A percentile compares a stretch with the other conserved stretches of the same genome.
phyloP scores from a whole-genome alignment of 441 rosid genomes.

The Pelargonium myrrhifolium region DNA sequence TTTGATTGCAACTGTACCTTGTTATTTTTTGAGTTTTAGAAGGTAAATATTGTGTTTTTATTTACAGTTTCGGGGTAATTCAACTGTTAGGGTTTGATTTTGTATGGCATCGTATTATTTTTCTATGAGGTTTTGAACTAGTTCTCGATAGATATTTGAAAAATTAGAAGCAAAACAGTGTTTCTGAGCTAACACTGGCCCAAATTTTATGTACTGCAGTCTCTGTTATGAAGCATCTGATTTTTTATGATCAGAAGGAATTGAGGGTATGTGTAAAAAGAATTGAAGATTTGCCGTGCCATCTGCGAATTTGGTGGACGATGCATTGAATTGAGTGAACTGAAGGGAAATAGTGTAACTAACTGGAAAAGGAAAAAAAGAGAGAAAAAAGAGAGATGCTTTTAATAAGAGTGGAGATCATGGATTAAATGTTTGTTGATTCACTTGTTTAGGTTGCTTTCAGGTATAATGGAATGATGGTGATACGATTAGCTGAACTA shows the following conservation, averaged over 20 bases:
- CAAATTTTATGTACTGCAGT: conserved; percentile 18
- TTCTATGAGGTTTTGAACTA: conserved; percentile 17
- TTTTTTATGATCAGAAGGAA: conserved; percentile 19
- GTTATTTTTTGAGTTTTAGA: conserved; percentile 17
- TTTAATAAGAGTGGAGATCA: not conserved
- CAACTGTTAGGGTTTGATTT: conserved; percentile 32
- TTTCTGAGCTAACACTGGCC: conserved; percentile 16
- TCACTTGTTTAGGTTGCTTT: conserved; percentile 8
- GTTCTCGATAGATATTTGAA: conserved; percentile 26
- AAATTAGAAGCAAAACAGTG: conserved; percentile 23
- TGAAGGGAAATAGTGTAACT: not conserved
- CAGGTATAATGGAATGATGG: conserved; percentile 3
- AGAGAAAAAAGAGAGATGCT: not conserved
- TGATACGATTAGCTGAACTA: not conserved
- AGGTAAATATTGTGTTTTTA: conserved; percentile 24
- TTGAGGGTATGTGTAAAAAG: conserved; percentile 1
- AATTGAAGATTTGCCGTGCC: not conserved
- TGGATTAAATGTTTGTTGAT: not conserved
- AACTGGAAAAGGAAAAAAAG: not conserved
- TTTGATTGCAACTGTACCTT: conserved; percentile 16
- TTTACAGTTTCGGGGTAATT: conserved; percentile 22
- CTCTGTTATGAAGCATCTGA: conserved; percentile 17
- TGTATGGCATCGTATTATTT: conserved; percentile 10
- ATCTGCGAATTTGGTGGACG: not conserved
- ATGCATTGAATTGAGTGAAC: conserved; percentile 7